A percentile compares a stretch with the other conserved stretches of the same genome.
phyloP scores from a whole-genome alignment of 1,284 basidiomycete genomes.

The Calocybe gambosa region DNA sequence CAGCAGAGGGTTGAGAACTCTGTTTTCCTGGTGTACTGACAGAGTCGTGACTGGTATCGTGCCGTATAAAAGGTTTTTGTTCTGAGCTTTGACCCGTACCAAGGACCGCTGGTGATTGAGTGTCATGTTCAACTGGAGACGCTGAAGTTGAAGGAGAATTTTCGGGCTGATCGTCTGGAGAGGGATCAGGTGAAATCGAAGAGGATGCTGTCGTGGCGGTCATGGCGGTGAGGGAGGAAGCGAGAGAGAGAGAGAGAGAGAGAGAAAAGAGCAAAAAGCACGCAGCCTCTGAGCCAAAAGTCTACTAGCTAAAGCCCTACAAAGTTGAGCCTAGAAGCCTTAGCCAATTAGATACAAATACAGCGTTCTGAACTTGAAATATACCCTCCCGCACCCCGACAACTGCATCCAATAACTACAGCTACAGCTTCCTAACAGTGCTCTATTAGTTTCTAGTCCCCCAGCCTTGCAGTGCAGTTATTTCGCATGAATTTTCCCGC shows the following conservation, averaged over 20 bases:
- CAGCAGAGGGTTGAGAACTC: conserved; percentile 3
- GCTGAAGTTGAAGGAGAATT: background rate
- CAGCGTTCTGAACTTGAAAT: too few relatives aligned
- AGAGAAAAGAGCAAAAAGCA: conserved; percentile 5
- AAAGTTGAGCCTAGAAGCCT: too few relatives aligned
- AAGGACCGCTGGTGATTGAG: conserved; percentile 6
- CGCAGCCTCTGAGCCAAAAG: too few relatives aligned
- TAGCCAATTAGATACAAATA: conserved; percentile 12
- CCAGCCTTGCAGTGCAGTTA: too few relatives aligned
- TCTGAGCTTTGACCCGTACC: conserved; percentile 7
- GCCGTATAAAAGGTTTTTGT: conserved; percentile 2
- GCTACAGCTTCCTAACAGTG: too few relatives aligned
- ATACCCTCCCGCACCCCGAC: too few relatives aligned
- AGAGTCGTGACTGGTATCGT: background rate
- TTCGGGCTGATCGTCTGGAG: background rate
- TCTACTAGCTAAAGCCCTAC: too few relatives aligned
- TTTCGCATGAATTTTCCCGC: too few relatives aligned
- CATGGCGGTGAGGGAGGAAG: conserved; percentile 13
- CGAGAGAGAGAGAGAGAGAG: conserved; percentile 5
- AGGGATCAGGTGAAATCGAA: conserved; percentile 8
- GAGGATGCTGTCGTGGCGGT: conserved; percentile 17
- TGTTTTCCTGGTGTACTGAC: background rate
- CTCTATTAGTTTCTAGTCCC: too few relatives aligned
- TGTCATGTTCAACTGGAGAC: conserved; percentile 5
- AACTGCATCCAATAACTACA: too few relatives aligned